Conservation (phyloP, 345 rosid species). For the Dipteronia dyeriana region DNA sequence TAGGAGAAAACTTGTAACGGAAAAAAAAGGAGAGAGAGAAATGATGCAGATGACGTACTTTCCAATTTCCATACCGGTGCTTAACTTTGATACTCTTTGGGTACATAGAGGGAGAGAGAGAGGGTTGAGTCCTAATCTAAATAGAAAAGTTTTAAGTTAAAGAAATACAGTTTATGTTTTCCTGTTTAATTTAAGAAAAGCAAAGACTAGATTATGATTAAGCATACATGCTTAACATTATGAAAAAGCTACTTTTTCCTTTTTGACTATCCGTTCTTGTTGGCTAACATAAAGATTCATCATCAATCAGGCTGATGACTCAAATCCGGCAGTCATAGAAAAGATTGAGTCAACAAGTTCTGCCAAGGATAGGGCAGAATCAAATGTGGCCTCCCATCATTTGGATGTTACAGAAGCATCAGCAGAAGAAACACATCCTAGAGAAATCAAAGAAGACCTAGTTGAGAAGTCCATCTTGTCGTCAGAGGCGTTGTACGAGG, state of each 20-base stretch:
- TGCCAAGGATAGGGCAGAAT: constrained; percentile 22
- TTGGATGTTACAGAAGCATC: constrained; percentile 4
- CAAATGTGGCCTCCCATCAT: constrained; percentile 6
- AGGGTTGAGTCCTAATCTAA: neutral
- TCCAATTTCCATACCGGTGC: neutral
- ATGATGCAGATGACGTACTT: neutral
- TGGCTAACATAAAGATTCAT: constrained; percentile 11
- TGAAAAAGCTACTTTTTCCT: neutral
- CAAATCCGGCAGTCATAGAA: constrained; percentile 18
- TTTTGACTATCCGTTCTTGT: neutral
- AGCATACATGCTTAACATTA: neutral
- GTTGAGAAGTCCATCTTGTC: constrained; percentile 5
- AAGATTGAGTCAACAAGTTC: constrained; percentile 24
- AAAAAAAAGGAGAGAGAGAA: neutral
- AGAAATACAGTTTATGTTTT: neutral
- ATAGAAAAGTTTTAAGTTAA: neutral
- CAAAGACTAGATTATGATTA: neutral
- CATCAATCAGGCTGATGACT: constrained; percentile 28
- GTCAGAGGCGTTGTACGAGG: neutral
- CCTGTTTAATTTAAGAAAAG: neutral
- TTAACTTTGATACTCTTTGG: neutral
- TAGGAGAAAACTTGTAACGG: neutral
- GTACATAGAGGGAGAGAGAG: too few species aligned
- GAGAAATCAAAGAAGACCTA: constrained; percentile 15
- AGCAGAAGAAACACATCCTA: constrained; percentile 9